These are phyloP conservation scores for Cercospora beticola DNA, from an alignment of 2,329 filamentous ascomycete genomes.

Conservation along the genomic window DNA sequence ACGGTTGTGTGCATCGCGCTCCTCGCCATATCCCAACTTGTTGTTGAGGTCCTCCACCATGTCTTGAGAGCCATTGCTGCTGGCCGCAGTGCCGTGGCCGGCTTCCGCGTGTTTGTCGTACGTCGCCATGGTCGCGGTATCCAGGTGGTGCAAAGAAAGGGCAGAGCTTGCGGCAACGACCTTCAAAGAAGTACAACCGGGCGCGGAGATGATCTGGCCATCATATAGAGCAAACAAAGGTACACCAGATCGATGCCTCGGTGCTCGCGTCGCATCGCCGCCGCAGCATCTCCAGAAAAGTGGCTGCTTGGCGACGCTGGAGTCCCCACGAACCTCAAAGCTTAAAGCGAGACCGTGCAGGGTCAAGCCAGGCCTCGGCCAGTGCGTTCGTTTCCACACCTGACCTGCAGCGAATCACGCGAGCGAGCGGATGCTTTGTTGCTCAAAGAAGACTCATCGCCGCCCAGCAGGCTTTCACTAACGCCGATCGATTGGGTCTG, in stretches of 20 bases:
- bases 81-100: slow-evolving; percentile 6
- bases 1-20: slow-evolving; percentile 8
- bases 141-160: background rate
- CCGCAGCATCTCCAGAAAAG: slow-evolving; percentile 3
- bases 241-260: slow-evolving; percentile 11
- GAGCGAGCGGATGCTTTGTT: background rate
- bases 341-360: background rate
- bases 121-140: slow-evolving; percentile 3
- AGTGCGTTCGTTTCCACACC: slow-evolving; percentile 6
- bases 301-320: slow-evolving; percentile 10
- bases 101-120: slow-evolving; percentile 15
- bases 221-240: slow-evolving; percentile 10
- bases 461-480: slow-evolving; percentile 6
- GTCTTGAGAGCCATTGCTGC: slow-evolving; percentile 17
- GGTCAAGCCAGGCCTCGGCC: slow-evolving; percentile 8
- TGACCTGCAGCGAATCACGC: slow-evolving; percentile 8
- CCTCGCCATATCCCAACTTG: slow-evolving; percentile 20
- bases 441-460: slow-evolving; percentile 1
- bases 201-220: slow-evolving; percentile 10
- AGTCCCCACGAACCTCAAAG: slow-evolving; percentile 13
- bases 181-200: background rate
- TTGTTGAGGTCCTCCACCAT: slow-evolving; percentile 6
- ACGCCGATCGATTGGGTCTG: slow-evolving; percentile 9
- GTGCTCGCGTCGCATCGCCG: slow-evolving; percentile 1
- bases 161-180: background rate